Percentiles rank a stretch among this genome's conserved stretches.
These are phyloP conservation scores for Elongisporangium prolatum DNA, from an alignment of 352 stramenopile species.

Conservation along the genomic window DNA sequence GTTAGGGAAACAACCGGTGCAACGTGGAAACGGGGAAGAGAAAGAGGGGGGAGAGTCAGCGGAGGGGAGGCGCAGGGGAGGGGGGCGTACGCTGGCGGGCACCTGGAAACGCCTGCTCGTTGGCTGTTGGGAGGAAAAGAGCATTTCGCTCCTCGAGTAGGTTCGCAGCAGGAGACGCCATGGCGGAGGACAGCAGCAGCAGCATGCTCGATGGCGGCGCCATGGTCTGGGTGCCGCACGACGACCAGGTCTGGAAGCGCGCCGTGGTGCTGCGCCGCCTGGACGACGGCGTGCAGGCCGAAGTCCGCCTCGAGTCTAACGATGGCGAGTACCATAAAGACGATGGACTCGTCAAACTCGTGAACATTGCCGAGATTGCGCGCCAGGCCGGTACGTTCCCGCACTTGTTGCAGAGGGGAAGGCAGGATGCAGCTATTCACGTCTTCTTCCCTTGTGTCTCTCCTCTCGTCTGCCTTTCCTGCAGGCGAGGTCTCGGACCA, in stretches of 20 bases:
- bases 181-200: constrained; percentile 27
- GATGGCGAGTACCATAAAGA: constrained; percentile 49
- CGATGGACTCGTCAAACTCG: constrained; percentile 50
- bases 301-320: constrained; percentile 62
- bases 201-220: constrained; percentile 58
- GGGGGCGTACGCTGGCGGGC: too few species aligned
- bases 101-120: constrained; percentile 3
- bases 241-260: constrained; percentile 73
- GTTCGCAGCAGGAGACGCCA: constrained; percentile 5
- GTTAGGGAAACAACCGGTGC: too few species aligned
- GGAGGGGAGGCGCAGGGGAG: background rate
- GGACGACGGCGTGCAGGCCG: constrained; percentile 35
- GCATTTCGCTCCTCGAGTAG: background rate
- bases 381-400: constrained; percentile 34
- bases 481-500: constrained; percentile 63
- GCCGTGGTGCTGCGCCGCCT: constrained; percentile 59
- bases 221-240: constrained; percentile 80
- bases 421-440: background rate
- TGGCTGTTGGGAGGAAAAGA: background rate
- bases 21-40: background rate
- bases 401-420: background rate
- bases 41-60: constrained; percentile 1
- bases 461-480: background rate
- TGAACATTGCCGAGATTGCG: constrained; percentile 64
- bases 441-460: too few species aligned